Evolutionary conservation across 73 alveolate species (phyloP), one percentile per base, ranked within the genome.

Genomic region (Durusdinium trenchii): DNA sequence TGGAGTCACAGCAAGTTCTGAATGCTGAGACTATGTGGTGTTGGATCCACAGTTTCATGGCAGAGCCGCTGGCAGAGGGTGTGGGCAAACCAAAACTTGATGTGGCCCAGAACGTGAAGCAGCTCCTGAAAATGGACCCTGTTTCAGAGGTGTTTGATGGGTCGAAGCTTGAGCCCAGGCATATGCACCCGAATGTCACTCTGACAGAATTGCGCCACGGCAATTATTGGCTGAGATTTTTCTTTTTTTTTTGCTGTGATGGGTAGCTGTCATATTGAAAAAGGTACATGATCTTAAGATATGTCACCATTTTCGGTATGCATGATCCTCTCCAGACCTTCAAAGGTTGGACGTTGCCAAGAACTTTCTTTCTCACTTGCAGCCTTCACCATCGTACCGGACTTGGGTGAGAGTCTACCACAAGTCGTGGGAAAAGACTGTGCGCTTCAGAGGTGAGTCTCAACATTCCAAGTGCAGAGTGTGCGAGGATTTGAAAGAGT

Each of bases 1-100:
- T n/a, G n/a, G n/a, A n/a, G n/a, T n/a, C n/a, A n/a, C n/a, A n/a
- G n/a, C n/a, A n/a, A n/a, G 35, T 12, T 10, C 79, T 6, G 79
- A 67, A 67, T 42, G 35, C 45, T 28, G 10, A 67, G 10, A 67
- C 79, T 6, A 67, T 67, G 79, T 67, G 79, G 79, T n/a, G 43
- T 20, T 67, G 79, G 79, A 42, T 67, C 43, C 79, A 67, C 30
- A 42, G 30, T 20, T 67, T 67, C 40, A 6, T 67, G 79, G 79
- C 79, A 67, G 79, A 67, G 79, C 79, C 79, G 26, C 30, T 67
- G 79, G 79, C 79, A 67, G 79, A 67, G 40, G 79, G 45, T 42
- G 10, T 6, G 6, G 45, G 14, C 10, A 20, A 6, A 30, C 79
- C 14, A 42, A 20, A 12, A 20, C 45, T 20, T 16, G 40, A 28